phyloP scores from a whole-genome alignment of 108 stramenopile species.

The Stephanodiscus minutulus region DNA sequence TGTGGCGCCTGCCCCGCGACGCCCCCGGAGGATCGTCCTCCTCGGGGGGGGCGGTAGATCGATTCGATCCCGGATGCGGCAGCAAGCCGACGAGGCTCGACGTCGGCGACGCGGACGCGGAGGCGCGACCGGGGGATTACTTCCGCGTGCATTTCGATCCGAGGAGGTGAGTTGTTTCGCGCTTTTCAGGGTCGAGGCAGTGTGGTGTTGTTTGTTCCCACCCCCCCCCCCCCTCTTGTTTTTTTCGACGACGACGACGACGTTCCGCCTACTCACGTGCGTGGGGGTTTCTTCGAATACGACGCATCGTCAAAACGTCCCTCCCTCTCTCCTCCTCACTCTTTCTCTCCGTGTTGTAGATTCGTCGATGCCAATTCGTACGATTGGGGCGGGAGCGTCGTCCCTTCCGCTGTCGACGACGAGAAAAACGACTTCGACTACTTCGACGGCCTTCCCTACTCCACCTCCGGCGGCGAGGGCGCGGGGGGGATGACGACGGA shows the following conservation, averaged over 20 bases:
- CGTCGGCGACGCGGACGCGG: constrained; percentile 48
- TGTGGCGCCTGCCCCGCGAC: constrained; percentile 64
- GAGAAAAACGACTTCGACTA: too few relatives aligned
- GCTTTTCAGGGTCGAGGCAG: too few relatives aligned
- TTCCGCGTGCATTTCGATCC: constrained; percentile 81
- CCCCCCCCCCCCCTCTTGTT: too few relatives aligned
- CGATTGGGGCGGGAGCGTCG: constrained; percentile 53
- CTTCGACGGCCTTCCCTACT: neutral
- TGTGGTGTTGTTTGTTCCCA: too few relatives aligned
- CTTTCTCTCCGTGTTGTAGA: neutral
- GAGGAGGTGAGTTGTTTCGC: constrained; percentile 30
- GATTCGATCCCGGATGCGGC: constrained; percentile 48
- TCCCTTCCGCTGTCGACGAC: too few relatives aligned
- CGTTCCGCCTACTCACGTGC: too few relatives aligned
- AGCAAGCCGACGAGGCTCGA: constrained; percentile 64
- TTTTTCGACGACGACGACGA: too few relatives aligned
- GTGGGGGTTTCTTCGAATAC: too few relatives aligned
- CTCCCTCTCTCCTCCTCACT: too few relatives aligned
- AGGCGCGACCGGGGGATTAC: constrained; percentile 65
- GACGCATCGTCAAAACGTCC: too few relatives aligned
- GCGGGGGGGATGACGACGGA: neutral
- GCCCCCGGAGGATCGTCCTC: constrained; percentile 8
- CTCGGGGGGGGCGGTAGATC: constrained; percentile 1
- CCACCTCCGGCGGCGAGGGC: too few relatives aligned
- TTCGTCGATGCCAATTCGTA: constrained; percentile 63